These are phyloP conservation scores for Acacia pycnantha DNA, from an alignment of 331 rosid genomes.

Conservation along the genomic window DNA sequence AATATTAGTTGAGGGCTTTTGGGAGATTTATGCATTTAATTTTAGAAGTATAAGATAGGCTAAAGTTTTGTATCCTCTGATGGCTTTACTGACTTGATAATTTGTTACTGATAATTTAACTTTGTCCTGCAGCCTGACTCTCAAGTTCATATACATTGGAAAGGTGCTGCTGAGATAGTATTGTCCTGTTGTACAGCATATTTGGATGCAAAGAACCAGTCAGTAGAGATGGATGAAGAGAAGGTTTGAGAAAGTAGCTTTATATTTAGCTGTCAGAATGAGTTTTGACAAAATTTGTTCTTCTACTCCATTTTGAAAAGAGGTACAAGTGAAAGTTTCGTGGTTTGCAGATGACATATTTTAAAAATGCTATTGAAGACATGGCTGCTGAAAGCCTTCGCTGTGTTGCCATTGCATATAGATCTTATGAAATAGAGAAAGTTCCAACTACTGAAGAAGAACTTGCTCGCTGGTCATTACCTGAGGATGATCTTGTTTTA, in stretches of 20 bases:
- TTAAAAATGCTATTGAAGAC: constrained; percentile 75
- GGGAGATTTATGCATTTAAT: background rate
- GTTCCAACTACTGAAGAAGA: constrained; percentile 75
- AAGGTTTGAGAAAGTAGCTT: constrained; percentile 55
- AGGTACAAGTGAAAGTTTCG: constrained; percentile 11
- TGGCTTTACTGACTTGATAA: background rate
- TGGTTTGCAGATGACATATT: constrained; percentile 50
- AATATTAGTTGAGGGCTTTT: background rate
- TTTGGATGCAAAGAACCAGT: constrained; percentile 50
- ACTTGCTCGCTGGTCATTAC: constrained; percentile 76
- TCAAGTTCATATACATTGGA: constrained; percentile 88
- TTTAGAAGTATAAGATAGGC: background rate
- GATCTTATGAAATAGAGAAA: constrained; percentile 51
- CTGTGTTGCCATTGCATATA: constrained; percentile 94
- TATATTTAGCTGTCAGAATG: constrained; percentile 7
- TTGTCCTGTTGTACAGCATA: constrained; percentile 66
- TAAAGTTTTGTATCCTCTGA: background rate
- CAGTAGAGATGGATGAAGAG: constrained; percentile 62
- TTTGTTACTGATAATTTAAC: constrained; percentile 8
- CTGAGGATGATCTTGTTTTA: constrained; percentile 79
- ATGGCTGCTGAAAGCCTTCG: constrained; percentile 87
- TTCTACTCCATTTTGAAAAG: background rate
- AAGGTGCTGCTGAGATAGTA: constrained; percentile 98
- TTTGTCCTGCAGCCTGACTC: constrained; percentile 50
- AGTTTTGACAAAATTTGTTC: background rate